Conservation (phyloP, 129 eudicot genomes). For the Silybum marianum region DNA sequence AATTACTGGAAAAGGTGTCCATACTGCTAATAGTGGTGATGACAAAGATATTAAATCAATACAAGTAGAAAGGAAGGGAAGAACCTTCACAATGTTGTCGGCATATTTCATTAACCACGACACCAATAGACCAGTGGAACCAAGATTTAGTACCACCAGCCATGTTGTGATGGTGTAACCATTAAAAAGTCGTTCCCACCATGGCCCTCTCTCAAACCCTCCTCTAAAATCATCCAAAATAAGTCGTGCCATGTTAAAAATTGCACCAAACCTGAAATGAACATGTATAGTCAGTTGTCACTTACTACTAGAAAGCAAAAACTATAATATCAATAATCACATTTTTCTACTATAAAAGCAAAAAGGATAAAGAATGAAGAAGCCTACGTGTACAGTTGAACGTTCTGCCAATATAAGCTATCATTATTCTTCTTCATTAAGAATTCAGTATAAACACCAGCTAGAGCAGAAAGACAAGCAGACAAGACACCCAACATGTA, state of each 20-base stretch:
- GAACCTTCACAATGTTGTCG: slow-evolving; percentile 94
- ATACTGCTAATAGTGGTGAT: slow-evolving; percentile 12
- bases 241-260: slow-evolving; percentile 85
- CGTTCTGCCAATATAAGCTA: slow-evolving; percentile 93
- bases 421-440: slow-evolving; percentile 95
- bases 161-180: slow-evolving; percentile 87
- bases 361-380: slow-evolving; percentile 6
- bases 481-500: slow-evolving; percentile 85
- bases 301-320: background rate
- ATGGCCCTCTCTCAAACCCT: slow-evolving; percentile 87
- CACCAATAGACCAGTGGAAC: slow-evolving; percentile 87
- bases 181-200: slow-evolving; percentile 87
- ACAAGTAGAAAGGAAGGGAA: background rate
- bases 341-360: background rate
- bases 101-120: slow-evolving; percentile 99
- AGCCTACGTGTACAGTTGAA: slow-evolving; percentile 85
- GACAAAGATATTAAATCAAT: background rate
- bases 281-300: background rate
- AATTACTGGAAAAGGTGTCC: background rate
- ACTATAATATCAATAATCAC: background rate
- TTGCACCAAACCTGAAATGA: slow-evolving; percentile 73
- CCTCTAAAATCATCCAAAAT: slow-evolving; percentile 82
- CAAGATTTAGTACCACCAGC: slow-evolving; percentile 91
- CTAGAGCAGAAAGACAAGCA: slow-evolving; percentile 96
- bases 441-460: slow-evolving; percentile 97